Base-by-base conservation (phyloP, 1,139 yeast genomes). In the Kodamaea sp. region DNA sequence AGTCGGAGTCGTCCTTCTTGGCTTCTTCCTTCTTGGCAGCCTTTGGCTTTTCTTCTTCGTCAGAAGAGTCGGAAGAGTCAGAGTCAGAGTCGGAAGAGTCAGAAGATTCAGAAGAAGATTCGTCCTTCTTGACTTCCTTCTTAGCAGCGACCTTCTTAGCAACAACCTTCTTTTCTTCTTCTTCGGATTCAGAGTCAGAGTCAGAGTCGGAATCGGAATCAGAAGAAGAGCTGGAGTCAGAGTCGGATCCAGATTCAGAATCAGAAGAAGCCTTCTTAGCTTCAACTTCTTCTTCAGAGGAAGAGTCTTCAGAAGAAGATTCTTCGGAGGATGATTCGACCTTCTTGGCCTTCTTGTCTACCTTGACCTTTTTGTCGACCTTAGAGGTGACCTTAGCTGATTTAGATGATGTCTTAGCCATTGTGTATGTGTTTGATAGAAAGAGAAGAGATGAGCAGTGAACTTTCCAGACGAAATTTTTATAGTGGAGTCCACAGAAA, bases 321-420 rank as follows among this genome's bases (percentile, higher is more conserved):
- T 47, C 59, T 26, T 57, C 57, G 50, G 40, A 53, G 53, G 41
- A 41, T 49, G 48, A 52, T 50, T 32, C 37, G 15, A 35, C 46
- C 61, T 58, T 54, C 53, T 56, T 53, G 41, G 33, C 33, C 36
- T 26, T 34, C 43, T 53, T 51, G 49, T 37, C 32, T 31, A n/a
- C 24, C 10, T 22, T 22, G 24, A 11, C 43, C 26, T 29, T 48
- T 48, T 26, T 26, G 20, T 26, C 28, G 14, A 36, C 35, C 35
- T 37, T 37, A 12, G 35, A 24, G 22, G 28, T 15, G 32, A 48
- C 50, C 41, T 61, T 59, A 24, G 57, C 42, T 22, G 57, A 50
- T 44, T 59, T 53, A 27, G 43, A 48, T 25, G 53, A 48, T 46
- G 63, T 41, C 47, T 59, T 60, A 48, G 65, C 66, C 66, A 61